phyloP scores from a whole-genome alignment of 2,329 filamentous ascomycete species.

The Pyrenophora teres region DNA sequence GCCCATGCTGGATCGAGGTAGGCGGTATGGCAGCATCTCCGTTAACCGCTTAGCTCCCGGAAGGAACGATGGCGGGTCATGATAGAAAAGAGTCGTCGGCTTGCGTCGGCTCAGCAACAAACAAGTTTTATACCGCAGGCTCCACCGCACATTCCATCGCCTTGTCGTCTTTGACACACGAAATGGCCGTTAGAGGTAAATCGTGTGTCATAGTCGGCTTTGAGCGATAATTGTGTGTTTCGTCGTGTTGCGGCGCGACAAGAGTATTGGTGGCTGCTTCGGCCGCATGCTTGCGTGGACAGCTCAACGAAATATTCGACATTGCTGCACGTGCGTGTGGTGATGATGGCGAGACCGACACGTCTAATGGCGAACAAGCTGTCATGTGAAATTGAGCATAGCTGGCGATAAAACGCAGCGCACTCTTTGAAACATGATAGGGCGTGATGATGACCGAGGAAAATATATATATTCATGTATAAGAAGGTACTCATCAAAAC shows the following conservation, averaged over 20 bases:
- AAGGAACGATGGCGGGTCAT: not conserved
- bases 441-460: not conserved
- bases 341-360: slow-evolving; percentile 1
- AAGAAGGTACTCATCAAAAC: not conserved
- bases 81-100: slow-evolving; percentile 7
- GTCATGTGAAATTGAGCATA: not conserved
- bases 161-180: slow-evolving; percentile 24
- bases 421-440: not conserved
- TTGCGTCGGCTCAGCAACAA: slow-evolving; percentile 13
- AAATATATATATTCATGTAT: not conserved
- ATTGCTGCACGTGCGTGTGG: slow-evolving; percentile 11
- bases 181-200: slow-evolving; percentile 26
- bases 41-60: slow-evolving; percentile 15
- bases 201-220: slow-evolving; percentile 30
- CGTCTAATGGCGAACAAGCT: not conserved
- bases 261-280: slow-evolving; percentile 22
- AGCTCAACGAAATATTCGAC: slow-evolving; percentile 20
- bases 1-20: not conserved
- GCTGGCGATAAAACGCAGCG: not conserved
- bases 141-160: slow-evolving; percentile 14
- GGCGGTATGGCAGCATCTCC: slow-evolving; percentile 16
- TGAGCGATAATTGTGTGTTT: slow-evolving; percentile 10
- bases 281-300: not conserved
- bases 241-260: slow-evolving; percentile 13
- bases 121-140: slow-evolving; percentile 11